Evolutionary conservation across 108 stramenopile species (phyloP).

Genomic region (Nitzschia sp.): DNA sequence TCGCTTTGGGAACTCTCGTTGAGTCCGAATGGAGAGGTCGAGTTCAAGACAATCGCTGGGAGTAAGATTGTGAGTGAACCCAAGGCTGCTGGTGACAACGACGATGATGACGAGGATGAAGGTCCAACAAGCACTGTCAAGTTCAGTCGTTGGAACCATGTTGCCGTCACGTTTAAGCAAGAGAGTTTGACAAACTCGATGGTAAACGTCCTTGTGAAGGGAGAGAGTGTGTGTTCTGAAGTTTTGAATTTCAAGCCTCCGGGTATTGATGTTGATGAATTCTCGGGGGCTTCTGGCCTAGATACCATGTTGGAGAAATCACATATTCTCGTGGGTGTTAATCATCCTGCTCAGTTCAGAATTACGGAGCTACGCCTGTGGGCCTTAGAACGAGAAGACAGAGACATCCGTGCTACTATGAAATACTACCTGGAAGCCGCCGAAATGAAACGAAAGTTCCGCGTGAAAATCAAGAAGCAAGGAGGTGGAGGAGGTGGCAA

Average conservation of each 20-base stretch:
- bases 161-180: conserved; percentile 54
- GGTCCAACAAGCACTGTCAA: conserved; percentile 32
- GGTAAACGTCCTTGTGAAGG: conserved; percentile 45
- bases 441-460: conserved; percentile 79
- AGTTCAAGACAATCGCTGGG: conserved; percentile 62
- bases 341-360: conserved; percentile 60
- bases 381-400: conserved; percentile 68
- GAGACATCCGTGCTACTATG: conserved; percentile 82
- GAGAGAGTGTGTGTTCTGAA: conserved; percentile 29
- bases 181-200: conserved; percentile 28
- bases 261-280: conserved; percentile 45
- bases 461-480: conserved; percentile 76
- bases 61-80: conserved; percentile 19
- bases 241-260: conserved; percentile 43
- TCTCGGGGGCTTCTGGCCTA: conserved; percentile 47
- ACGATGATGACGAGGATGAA: conserved; percentile 43
- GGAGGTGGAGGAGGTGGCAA: conserved; percentile 15
- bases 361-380: conserved; percentile 84
- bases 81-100: conserved; percentile 11
- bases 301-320: conserved; percentile 69
- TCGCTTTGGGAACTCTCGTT: conserved; percentile 81
- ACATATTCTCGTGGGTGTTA: conserved; percentile 68
- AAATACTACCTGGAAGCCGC: conserved; percentile 76
- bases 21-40: conserved; percentile 63
- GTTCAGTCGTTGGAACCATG: conserved; percentile 86